Evolutionary conservation across 1,139 yeast genomes (phyloP).

Genomic region (Diutina pseudorugosa): DNA sequence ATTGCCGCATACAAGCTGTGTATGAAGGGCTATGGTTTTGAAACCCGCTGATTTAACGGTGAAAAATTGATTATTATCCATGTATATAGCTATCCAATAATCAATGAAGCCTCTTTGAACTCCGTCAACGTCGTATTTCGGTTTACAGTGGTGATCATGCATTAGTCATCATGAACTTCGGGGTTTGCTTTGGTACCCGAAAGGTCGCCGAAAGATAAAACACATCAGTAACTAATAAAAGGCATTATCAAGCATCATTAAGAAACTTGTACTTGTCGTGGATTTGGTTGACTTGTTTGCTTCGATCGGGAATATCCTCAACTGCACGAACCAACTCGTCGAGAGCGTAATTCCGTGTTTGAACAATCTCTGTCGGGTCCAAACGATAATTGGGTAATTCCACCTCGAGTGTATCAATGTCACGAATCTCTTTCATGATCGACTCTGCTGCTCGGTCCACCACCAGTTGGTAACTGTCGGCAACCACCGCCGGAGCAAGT

Average conservation of each 20-base stretch:
- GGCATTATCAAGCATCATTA: not conserved
- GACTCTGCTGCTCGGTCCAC: not conserved
- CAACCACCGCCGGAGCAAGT: not conserved
- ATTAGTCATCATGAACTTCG: not conserved
- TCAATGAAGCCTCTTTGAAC: not conserved
- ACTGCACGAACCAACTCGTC: not conserved
- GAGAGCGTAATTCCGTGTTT: not conserved
- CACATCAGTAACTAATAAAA: not conserved
- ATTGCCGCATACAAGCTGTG: conserved; percentile 67
- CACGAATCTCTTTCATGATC: not conserved
- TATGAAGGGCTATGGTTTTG: conserved; percentile 88
- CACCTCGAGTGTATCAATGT: not conserved
- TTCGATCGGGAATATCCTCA: not conserved
- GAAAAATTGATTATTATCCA: not conserved
- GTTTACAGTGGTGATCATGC: not conserved
- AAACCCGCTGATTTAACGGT: conserved; percentile 11
- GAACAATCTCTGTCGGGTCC: not conserved
- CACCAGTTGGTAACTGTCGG: not conserved
- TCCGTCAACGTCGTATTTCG: not conserved
- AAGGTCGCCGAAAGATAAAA: not conserved
- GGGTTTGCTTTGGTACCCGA: not conserved
- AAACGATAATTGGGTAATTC: not conserved
- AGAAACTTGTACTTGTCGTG: not conserved
- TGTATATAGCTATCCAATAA: not conserved
- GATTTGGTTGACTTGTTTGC: not conserved